phyloP scores from a whole-genome alignment of 179 eudicot genomes.

The Silene noctiflora region DNA sequence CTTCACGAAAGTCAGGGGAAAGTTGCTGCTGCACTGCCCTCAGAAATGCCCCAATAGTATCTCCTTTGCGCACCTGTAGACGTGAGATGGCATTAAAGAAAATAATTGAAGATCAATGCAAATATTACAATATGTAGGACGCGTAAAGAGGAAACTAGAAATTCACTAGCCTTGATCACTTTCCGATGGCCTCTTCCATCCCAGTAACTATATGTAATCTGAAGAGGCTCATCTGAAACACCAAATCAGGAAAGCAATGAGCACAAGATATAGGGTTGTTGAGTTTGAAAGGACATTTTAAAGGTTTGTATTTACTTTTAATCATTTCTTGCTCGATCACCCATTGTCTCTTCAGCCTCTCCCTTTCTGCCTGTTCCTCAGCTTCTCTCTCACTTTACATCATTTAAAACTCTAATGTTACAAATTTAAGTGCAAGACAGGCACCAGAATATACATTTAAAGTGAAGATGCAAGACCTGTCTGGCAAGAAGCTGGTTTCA shows the following conservation, averaged over 20 bases:
- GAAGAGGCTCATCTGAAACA: conserved; percentile 79
- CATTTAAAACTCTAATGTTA: conserved; percentile 36
- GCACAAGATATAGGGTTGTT: background rate
- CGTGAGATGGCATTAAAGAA: background rate
- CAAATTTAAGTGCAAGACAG: conserved; percentile 22
- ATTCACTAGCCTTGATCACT: conserved; percentile 55
- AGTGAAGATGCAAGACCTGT: conserved; percentile 56
- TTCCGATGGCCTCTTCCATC: conserved; percentile 98
- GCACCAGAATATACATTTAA: conserved; percentile 9
- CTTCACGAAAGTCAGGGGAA: conserved; percentile 95
- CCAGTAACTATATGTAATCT: conserved; percentile 97
- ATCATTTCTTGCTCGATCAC: conserved; percentile 71
- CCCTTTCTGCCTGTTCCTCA: conserved; percentile 92
- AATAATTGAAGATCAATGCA: background rate
- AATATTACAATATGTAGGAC: background rate
- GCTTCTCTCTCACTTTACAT: conserved; percentile 92
- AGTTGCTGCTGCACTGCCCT: conserved; percentile 96
- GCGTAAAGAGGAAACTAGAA: background rate
- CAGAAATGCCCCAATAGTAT: conserved; percentile 82
- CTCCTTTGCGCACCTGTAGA: conserved; percentile 90
- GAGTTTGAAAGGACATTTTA: background rate
- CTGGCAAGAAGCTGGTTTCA: conserved; percentile 95
- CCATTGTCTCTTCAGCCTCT: conserved; percentile 81
- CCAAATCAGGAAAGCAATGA: conserved; percentile 15
- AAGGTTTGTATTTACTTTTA: conserved; percentile 47